Evolutionary conservation across 148 eudicot species (phyloP).

Genomic region (Fallopia convolvulus): DNA sequence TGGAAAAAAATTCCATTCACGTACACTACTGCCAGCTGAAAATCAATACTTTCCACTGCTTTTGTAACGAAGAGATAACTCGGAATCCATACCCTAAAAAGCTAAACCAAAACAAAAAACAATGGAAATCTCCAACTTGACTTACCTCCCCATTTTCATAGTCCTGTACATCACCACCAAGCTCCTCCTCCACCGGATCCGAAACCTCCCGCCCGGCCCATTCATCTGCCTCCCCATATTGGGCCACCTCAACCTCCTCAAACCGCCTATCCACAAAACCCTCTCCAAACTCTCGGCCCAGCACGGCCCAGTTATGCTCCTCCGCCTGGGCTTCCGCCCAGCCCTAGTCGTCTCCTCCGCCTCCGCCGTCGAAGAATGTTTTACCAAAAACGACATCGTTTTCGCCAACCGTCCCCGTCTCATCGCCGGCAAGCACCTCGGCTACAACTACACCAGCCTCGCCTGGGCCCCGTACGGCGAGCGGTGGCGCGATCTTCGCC

Average conservation of each 20-base stretch:
- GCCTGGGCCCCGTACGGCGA: constrained; percentile 30
- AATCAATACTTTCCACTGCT: too few relatives aligned
- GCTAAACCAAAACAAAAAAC: neutral
- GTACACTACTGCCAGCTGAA: too few relatives aligned
- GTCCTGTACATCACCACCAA: constrained; percentile 17
- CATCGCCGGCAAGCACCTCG: constrained; percentile 19
- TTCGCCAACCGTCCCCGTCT: constrained; percentile 27
- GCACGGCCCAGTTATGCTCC: constrained; percentile 23
- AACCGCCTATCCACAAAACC: constrained; percentile 23
- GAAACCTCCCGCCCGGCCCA: constrained; percentile 36
- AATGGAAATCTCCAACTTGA: neutral
- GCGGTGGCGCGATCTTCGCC: constrained; percentile 35
- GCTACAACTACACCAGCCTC: constrained; percentile 17
- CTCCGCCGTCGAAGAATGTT: neutral
- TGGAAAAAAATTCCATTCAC: too few relatives aligned
- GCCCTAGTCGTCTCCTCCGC: constrained; percentile 31
- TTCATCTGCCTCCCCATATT: constrained; percentile 31
- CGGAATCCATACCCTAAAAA: neutral
- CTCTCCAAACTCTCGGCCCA: constrained; percentile 21
- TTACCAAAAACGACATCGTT: neutral
- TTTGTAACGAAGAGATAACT: too few relatives aligned
- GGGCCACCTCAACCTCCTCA: constrained; percentile 38
- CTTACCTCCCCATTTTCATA: neutral
- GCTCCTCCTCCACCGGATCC: constrained; percentile 12
- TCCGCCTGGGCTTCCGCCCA: constrained; percentile 31